Percentiles rank a stretch among this genome's conserved stretches.
These are phyloP conservation scores for Backusella parvicylindrica DNA, from an alignment of 192 early-diverging fungal genomes.

Conservation along the genomic window DNA sequence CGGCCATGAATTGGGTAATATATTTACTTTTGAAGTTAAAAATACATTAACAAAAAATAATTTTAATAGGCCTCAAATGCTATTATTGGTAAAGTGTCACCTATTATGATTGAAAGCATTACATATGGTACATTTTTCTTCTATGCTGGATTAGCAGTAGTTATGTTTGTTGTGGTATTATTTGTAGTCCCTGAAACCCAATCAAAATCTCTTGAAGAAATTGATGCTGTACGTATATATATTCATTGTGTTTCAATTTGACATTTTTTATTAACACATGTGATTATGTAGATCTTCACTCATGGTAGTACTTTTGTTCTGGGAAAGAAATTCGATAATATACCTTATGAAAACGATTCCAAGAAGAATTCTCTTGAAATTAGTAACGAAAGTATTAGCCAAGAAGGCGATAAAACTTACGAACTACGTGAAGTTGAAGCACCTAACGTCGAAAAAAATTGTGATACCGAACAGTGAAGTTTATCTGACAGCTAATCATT, in stretches of 20 bases:
- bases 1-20: constrained; percentile 12
- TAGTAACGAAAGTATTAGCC: neutral
- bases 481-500: neutral
- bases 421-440: neutral
- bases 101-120: neutral
- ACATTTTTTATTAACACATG: neutral
- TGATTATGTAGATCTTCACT: neutral
- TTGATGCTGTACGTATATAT: neutral
- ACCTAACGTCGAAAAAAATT: neutral
- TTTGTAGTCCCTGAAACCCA: constrained; percentile 1
- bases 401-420: neutral
- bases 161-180: neutral
- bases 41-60: neutral
- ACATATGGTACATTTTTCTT: neutral
- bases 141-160: neutral
- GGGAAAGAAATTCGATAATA: neutral
- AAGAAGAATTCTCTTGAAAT: neutral
- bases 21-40: neutral
- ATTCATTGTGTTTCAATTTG: neutral
- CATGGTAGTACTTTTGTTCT: neutral
- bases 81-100: constrained; percentile 10
- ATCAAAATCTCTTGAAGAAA: constrained; percentile 4
- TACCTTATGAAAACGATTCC: neutral
- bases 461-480: neutral
- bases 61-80: neutral